phyloP scores from a whole-genome alignment of 2,329 filamentous ascomycete species.

The Colletotrichum sp. region DNA sequence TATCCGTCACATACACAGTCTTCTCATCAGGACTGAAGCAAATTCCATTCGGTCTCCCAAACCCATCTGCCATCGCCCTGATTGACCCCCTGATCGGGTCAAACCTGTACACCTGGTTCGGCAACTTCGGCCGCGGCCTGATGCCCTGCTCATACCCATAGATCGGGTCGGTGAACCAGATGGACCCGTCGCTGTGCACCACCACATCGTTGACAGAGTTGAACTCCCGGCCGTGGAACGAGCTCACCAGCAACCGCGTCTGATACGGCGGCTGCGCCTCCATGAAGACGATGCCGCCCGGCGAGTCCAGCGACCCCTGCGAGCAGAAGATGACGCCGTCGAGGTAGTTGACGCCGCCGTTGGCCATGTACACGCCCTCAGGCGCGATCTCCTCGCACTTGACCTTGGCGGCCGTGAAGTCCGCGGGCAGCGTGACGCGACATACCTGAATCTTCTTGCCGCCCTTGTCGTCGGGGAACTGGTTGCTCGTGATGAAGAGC shows the following conservation, averaged over 20 bases:
- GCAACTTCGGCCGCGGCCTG: conserved; percentile 47
- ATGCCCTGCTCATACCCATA: conserved; percentile 55
- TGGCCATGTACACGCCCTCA: conserved; percentile 45
- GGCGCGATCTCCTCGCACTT: conserved; percentile 37
- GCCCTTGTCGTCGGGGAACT: conserved; percentile 25
- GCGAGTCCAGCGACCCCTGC: conserved; percentile 35
- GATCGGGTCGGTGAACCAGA: conserved; percentile 57
- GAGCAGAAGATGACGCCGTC: conserved; percentile 45
- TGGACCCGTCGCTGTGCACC: conserved; percentile 41
- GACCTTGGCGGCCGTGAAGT: conserved; percentile 2
- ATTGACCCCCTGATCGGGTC: conserved; percentile 42
- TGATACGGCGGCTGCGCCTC: conserved; percentile 31
- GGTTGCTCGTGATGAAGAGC: conserved; percentile 40
- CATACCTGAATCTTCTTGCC: conserved; percentile 32
- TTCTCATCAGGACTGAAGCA: conserved; percentile 49
- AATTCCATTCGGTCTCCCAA: conserved; percentile 51
- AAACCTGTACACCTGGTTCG: conserved; percentile 53
- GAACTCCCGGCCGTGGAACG: conserved; percentile 45
- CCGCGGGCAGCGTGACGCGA: conserved; percentile 25
- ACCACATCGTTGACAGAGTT: conserved; percentile 57
- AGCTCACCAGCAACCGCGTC: conserved; percentile 34
- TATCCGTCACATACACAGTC: conserved; percentile 51
- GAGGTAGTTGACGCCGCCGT: conserved; percentile 53
- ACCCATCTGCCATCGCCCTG: conserved; percentile 51
- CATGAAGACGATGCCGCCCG: conserved; percentile 38